phyloP scores from a whole-genome alignment of 441 rosid genomes.

The Croton laevigatus region DNA sequence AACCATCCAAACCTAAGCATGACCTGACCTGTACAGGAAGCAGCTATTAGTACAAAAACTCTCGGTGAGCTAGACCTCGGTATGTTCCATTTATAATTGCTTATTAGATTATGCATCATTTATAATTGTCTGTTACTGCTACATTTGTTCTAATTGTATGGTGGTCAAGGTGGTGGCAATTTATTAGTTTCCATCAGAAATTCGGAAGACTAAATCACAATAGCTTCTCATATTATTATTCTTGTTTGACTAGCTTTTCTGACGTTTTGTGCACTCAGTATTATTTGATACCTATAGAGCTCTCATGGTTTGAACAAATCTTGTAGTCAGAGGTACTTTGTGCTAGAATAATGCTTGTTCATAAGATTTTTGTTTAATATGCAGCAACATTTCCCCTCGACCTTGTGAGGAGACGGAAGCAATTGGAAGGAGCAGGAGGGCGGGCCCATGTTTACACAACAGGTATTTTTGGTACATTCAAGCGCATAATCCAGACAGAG shows the following conservation, averaged over 20 bases:
- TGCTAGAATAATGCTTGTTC: neutral
- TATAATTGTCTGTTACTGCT: neutral
- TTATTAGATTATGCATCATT: conserved; percentile 4
- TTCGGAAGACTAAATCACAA: no score
- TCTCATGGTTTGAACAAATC: neutral
- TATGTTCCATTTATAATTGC: conserved; percentile 18
- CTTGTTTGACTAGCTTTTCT: neutral
- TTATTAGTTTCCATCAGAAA: no score
- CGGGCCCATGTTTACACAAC: conserved; percentile 72
- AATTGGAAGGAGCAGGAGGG: conserved; percentile 92
- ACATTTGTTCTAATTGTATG: neutral
- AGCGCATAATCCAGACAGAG: conserved; percentile 64
- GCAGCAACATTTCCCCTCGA: conserved; percentile 92
- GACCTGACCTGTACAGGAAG: conserved; percentile 17
- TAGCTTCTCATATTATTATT: neutral
- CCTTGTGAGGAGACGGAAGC: conserved; percentile 87
- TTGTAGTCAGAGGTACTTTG: neutral
- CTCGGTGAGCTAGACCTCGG: conserved; percentile 16
- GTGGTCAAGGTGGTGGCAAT: neutral
- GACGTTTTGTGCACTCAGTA: neutral
- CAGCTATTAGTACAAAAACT: conserved; percentile 16
- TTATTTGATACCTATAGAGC: neutral
- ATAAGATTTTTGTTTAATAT: conserved; percentile 13
- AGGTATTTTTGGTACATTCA: conserved; percentile 68
- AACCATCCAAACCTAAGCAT: conserved; percentile 11